Base-by-base conservation (phyloP, 495 filamentous ascomycete species). In the Trichoderma orchidacearum region DNA sequence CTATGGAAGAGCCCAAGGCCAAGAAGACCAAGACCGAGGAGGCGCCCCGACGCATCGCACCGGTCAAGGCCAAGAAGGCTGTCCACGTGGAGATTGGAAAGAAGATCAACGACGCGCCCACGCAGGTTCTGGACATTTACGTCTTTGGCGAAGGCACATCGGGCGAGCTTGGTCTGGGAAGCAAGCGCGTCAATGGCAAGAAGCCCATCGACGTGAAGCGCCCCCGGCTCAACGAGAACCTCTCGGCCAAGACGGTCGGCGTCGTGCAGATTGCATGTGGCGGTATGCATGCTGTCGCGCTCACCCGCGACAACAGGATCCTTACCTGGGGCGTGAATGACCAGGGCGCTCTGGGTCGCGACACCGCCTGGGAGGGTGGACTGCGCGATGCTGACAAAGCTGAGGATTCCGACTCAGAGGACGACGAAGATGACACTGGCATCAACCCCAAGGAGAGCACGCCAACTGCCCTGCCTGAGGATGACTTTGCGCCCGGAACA, bases 271-370 rank as follows among this genome's bases (percentile, higher is more conserved):
- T 87, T 30, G 75, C 80, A 13, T 73, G 76, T 59, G 84, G 84
- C 21, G 84, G 83, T 48, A 83, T 88, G 78, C 85, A 88, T 60
- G 72, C 64, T 28, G 70, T 78, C 18, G 83, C 76, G 1, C 71
- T 86, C 3, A 85, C 84, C 17, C 70, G 75, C 25, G 79, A 85
- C 62, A 84, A 84, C 68, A 76, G 75, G 63, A 83, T 86, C 55
- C 67, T 83, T 30, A 84, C 83, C 1, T 87, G 84, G 84, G 84
- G 84, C 59, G 82, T 85, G 54, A 86, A 86, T 59, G 80, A 85
- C 64, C 73, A 85, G 54, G 79, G 79, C 54, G 82, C 84, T 18
- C 74, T 87, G 50, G 84, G 84, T 18, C 75, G 84, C 55, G 77
- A 82, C 60, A 83, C 84, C 2, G 70, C 66, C 30, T 78, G 76